Conservation (phyloP, 305 asterid species). For the Caryopteris hybrid region DNA sequence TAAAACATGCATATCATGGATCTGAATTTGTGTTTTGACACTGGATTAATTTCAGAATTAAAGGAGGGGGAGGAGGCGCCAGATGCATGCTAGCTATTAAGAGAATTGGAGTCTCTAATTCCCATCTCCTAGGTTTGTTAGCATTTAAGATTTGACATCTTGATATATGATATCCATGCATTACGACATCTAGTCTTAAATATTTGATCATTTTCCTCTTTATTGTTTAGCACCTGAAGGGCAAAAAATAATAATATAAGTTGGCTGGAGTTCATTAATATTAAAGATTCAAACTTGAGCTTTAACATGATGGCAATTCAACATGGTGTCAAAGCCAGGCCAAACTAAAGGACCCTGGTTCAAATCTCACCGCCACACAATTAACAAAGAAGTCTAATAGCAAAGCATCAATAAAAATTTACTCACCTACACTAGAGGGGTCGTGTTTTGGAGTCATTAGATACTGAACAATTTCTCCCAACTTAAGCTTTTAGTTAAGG, state of each 20-base stretch:
- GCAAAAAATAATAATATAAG: slow-evolving; percentile 11
- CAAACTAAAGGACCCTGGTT: background rate
- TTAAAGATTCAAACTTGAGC: background rate
- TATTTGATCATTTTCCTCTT: background rate
- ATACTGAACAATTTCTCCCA: background rate
- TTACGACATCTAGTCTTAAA: slow-evolving; percentile 4
- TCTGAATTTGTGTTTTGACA: too few species aligned
- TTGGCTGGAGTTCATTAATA: background rate
- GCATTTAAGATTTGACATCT: slow-evolving; percentile 7
- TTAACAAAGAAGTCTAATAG: background rate
- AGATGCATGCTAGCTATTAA: background rate
- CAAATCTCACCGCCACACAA: background rate
- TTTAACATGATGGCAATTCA: background rate
- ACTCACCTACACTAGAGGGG: background rate
- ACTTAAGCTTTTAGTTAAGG: background rate
- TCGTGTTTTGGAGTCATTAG: background rate
- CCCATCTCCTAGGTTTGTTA: background rate
- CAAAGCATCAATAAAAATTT: too few species aligned
- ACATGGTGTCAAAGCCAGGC: background rate
- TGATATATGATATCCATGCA: slow-evolving; percentile 10
- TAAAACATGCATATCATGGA: too few species aligned
- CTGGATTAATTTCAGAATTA: background rate
- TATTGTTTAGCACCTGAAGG: slow-evolving; percentile 9
- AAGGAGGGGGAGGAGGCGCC: background rate
- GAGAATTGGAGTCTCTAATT: slow-evolving; percentile 9